Conservation (phyloP, 164 flowering plant genomes). For the Saururus chinensis region DNA sequence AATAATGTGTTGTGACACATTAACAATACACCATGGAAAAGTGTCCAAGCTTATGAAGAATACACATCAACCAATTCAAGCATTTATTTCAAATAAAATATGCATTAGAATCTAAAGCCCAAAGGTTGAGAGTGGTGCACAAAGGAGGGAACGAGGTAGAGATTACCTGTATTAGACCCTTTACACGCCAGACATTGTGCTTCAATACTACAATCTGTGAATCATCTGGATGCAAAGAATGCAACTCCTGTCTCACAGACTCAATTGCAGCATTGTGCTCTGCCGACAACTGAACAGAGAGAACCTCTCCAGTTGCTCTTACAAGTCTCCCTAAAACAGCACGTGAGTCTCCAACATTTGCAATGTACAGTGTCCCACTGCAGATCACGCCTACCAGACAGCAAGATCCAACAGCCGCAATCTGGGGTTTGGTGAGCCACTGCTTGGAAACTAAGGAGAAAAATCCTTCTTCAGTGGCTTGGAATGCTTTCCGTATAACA, state of each 20-base stretch:
- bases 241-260: slow-evolving; percentile 61
- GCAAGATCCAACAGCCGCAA: slow-evolving; percentile 85
- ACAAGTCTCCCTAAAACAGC: slow-evolving; percentile 67
- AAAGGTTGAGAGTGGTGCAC: background rate
- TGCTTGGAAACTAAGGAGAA: slow-evolving; percentile 49
- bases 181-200: slow-evolving; percentile 82
- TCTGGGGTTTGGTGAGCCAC: slow-evolving; percentile 65
- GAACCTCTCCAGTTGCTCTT: slow-evolving; percentile 56
- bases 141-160: background rate
- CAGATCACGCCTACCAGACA: slow-evolving; percentile 62
- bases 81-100: too few relatives aligned
- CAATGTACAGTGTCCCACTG: slow-evolving; percentile 54
- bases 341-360: slow-evolving; percentile 73
- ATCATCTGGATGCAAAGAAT: slow-evolving; percentile 69
- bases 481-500: slow-evolving; percentile 59
- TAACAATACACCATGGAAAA: too few relatives aligned
- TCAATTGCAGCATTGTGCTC: slow-evolving; percentile 61
- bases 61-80: too few relatives aligned
- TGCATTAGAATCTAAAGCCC: too few relatives aligned
- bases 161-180: slow-evolving; percentile 73
- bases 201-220: slow-evolving; percentile 64
- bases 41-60: too few relatives aligned
- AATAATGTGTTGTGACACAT: too few relatives aligned
- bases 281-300: slow-evolving; percentile 46
- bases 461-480: slow-evolving; percentile 79